Evolutionary conservation across 1,139 yeast genomes (phyloP).

Genomic region (Pichia sp.): DNA sequence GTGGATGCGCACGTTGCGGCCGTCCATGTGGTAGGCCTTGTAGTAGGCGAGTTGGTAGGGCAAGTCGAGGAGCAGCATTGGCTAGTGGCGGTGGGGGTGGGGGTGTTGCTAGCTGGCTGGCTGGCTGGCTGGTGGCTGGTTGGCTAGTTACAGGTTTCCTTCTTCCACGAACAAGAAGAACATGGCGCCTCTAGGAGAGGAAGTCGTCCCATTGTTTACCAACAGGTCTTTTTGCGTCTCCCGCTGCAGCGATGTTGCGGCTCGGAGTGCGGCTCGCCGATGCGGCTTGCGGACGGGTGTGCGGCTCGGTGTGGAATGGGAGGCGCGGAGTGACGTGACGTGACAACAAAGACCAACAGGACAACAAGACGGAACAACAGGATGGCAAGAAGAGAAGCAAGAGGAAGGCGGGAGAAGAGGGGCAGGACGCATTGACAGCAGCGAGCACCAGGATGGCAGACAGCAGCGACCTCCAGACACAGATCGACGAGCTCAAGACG

Average conservation of each 20-base stretch:
- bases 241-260: no score
- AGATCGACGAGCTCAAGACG: slow-evolving; percentile 45
- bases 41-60: slow-evolving; percentile 73
- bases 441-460: background rate
- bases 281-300: no score
- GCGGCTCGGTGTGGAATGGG: no score
- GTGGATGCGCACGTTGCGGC: slow-evolving; percentile 70
- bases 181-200: no score
- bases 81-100: background rate
- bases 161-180: no score
- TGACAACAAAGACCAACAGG: no score
- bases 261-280: no score
- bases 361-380: background rate
- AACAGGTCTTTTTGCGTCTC: no score
- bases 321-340: background rate
- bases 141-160: no score
- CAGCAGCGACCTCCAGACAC: slow-evolving; percentile 36
- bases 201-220: no score
- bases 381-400: background rate
- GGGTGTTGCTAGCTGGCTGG: no score
- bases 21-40: slow-evolving; percentile 63
- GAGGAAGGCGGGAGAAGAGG: background rate
- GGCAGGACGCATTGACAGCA: background rate
- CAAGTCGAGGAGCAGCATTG: slow-evolving; percentile 41
- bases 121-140: no score